These are phyloP conservation scores for Candida boleticola DNA, from an alignment of 805 yeast species.

Conservation along the genomic window DNA sequence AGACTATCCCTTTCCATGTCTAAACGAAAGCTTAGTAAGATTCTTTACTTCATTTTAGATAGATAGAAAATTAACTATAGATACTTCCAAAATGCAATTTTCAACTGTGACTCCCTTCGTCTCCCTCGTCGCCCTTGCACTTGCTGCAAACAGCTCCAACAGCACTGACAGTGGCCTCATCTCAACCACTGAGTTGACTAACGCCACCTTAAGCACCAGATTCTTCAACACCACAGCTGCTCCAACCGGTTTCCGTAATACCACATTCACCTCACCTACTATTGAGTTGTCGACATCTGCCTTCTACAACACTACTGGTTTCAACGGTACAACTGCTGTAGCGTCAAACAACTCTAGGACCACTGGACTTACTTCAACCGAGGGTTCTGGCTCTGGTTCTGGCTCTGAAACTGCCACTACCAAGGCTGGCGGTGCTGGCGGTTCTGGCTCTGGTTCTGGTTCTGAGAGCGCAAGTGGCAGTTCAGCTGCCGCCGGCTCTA, in stretches of 20 bases:
- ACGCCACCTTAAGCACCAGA: background rate
- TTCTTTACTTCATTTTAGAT: too few relatives aligned
- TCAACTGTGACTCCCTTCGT: background rate
- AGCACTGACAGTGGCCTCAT: background rate
- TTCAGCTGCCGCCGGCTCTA: background rate
- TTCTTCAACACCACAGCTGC: background rate
- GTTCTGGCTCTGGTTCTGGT: background rate
- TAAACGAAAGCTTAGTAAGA: too few relatives aligned
- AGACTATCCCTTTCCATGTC: too few relatives aligned
- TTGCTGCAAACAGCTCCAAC: background rate
- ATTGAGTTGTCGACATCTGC: background rate
- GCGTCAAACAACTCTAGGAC: background rate
- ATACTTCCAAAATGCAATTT: conserved; percentile 1
- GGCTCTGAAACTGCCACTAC: background rate
- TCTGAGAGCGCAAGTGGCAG: too few relatives aligned
- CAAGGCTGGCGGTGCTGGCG: background rate
- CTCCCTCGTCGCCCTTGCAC: background rate
- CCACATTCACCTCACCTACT: background rate
- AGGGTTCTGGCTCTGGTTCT: background rate
- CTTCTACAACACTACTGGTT: background rate
- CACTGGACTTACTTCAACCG: background rate
- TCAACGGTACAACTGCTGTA: background rate
- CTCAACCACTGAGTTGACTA: background rate
- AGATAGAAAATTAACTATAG: too few relatives aligned
- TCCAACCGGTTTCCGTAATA: background rate